phyloP scores from a whole-genome alignment of 768 basidiomycete genomes.

The Asterophora lycoperdoides region DNA sequence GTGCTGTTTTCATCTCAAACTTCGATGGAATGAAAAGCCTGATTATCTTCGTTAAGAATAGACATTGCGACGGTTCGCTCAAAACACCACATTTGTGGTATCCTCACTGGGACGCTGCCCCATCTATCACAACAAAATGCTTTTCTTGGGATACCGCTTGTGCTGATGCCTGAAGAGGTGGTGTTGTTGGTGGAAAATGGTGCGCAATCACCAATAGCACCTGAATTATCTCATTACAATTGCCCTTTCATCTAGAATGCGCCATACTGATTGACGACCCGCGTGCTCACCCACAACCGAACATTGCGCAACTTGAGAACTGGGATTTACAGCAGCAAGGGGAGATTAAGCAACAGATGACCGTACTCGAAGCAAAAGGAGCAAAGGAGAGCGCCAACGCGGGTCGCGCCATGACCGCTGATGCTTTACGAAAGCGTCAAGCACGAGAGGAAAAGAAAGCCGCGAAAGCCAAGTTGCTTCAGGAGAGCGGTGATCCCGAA shows the following conservation, averaged over 20 bases:
- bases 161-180: constrained; percentile 89
- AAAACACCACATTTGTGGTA: constrained; percentile 77
- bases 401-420: constrained; percentile 48
- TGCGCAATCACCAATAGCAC: constrained; percentile 26
- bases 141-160: constrained; percentile 88
- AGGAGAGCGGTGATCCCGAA: constrained; percentile 7
- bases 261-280: constrained; percentile 77
- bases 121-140: constrained; percentile 95
- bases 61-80: constrained; percentile 80
- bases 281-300: constrained; percentile 49
- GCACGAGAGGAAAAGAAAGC: constrained; percentile 52
- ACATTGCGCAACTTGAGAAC: constrained; percentile 38
- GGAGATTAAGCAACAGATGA: constrained; percentile 44
- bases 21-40: constrained; percentile 6
- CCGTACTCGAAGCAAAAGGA: constrained; percentile 44
- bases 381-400: constrained; percentile 38
- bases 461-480: constrained; percentile 19
- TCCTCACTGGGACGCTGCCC: constrained; percentile 87
- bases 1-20: constrained; percentile 31
- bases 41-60: constrained; percentile 28
- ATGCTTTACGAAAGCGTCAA: constrained; percentile 67
- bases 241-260: constrained; percentile 44
- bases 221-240: constrained; percentile 8
- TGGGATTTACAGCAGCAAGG: constrained; percentile 53
- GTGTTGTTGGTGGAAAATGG: constrained; percentile 83